A percentile compares a stretch with the other conserved stretches of the same genome.
phyloP scores from a whole-genome alignment of 83 land plant species.

The Picea abies region DNA sequence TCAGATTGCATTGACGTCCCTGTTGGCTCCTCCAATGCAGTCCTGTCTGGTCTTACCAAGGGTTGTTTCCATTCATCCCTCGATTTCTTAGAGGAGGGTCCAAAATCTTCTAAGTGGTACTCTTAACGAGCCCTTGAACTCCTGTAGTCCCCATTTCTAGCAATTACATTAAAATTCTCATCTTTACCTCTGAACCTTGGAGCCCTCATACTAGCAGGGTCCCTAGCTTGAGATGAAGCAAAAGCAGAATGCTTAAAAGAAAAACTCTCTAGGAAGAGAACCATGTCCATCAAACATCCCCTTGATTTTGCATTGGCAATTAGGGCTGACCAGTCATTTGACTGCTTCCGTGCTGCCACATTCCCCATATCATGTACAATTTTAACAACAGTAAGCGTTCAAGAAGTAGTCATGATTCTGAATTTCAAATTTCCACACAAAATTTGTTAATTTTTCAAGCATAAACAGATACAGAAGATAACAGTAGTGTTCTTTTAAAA shows the following conservation, averaged over 20 bases:
- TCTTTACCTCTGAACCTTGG: conserved; percentile 41
- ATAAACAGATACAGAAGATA: no score
- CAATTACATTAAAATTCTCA: conserved; percentile 29
- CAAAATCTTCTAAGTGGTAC: conserved; percentile 31
- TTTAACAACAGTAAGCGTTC: no score
- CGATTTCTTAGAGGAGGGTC: conserved; percentile 28
- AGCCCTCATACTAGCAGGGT: conserved; percentile 31
- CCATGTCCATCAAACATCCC: conserved; percentile 79
- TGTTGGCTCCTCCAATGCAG: neutral
- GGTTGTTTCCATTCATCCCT: conserved; percentile 31
- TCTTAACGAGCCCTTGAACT: conserved; percentile 19
- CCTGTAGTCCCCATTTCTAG: conserved; percentile 47
- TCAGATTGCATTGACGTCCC: conserved; percentile 1
- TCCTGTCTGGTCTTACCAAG: neutral
- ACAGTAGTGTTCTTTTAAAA: no score
- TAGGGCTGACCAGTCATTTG: conserved; percentile 93
- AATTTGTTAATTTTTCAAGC: no score
- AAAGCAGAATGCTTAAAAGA: conserved; percentile 19
- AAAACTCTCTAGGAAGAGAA: conserved; percentile 60
- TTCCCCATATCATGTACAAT: no score
- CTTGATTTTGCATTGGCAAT: conserved; percentile 83
- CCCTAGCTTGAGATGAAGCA: conserved; percentile 19
- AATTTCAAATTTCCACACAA: no score
- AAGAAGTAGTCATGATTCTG: no score
- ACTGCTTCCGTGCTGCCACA: conserved; percentile 39